Conservation (phyloP, 768 basidiomycete genomes). For the Tephrocybe sp. region DNA sequence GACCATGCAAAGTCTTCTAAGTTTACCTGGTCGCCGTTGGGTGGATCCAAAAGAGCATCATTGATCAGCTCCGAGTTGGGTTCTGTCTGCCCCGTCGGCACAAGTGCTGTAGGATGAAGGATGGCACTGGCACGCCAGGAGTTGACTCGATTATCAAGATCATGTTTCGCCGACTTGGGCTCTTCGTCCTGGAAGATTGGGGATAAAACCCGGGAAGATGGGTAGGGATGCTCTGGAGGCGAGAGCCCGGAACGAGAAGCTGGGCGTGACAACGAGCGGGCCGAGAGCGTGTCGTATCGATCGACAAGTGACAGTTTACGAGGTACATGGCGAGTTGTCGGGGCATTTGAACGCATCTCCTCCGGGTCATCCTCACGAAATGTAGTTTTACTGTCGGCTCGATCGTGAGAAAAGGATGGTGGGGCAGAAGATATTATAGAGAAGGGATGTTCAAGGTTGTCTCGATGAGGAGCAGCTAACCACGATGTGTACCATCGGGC, state of each 20-base stretch:
- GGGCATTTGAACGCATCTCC: conserved; percentile 32
- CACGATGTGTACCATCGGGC: conserved; percentile 81
- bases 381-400: conserved; percentile 52
- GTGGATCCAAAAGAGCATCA: conserved; percentile 24
- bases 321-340: conserved; percentile 50
- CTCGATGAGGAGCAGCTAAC: conserved; percentile 48
- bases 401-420: conserved; percentile 48
- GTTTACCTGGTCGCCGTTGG: conserved; percentile 43
- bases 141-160: conserved; percentile 55
- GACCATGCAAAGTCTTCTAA: conserved; percentile 72
- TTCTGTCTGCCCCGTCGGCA: conserved; percentile 46
- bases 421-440: conserved; percentile 36
- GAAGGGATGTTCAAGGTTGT: conserved; percentile 39
- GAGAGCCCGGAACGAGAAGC: conserved; percentile 23
- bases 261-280: conserved; percentile 32
- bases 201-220: conserved; percentile 40
- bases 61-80: conserved; percentile 40
- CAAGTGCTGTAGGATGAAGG: conserved; percentile 45
- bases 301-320: conserved; percentile 70
- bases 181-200: conserved; percentile 65
- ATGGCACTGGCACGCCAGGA: conserved; percentile 65
- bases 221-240: conserved; percentile 25
- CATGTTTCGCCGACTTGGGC: conserved; percentile 47
- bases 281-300: conserved; percentile 47
- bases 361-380: conserved; percentile 40